Base-by-base conservation (phyloP, 495 filamentous ascomycete species). In the Lepidopterella palustris region DNA sequence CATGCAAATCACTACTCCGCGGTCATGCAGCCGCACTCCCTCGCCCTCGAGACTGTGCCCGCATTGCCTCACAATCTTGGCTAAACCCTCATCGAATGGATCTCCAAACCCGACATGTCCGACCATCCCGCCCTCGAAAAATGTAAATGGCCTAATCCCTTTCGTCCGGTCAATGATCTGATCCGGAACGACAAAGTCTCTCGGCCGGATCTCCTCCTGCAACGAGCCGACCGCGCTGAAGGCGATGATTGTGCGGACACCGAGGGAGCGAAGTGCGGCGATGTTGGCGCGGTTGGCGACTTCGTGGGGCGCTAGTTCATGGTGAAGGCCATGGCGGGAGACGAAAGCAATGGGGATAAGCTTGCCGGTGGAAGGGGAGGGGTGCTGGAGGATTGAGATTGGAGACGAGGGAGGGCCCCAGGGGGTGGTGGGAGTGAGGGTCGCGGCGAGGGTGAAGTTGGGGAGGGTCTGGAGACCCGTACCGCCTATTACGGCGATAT, bases 111-210 rank as follows among this genome's bases (percentile, higher is more conserved):
- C 87, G 51, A 97, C 87, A 73, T 99, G 93, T 11, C 89, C 91
- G 5, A 99, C 93, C 49, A 95, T 81, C 25, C 93, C 93, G 51
- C 82, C 84, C 75, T 96, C 93, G 72, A 97, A 99, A 77, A 92
- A 99, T 5, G 93, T 97, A 71, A 89, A 96, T 3, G 93, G 90
- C 4, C 72, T 68, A 11, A 79, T 71, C 25, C 93, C 93, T 80
- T 96, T 97, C 64, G 93, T 99, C 61, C 93, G 90, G 75, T 99
- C 93, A 73, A 97, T 95, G 72, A 97, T 83, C 78, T 97, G 93
- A 73, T 95, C 90, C 15, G 90, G 92, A 13, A 99, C 80, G 32
- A 97, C 87, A 71, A 99, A 99, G 76, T 99, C 95, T 68, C 92
- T 85, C 49, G 93, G 93, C 74, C 84, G 85, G 72, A 99, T 92